Evolutionary conservation across 257 asterid genomes (phyloP).

Genomic region (Apocynum venetum): DNA sequence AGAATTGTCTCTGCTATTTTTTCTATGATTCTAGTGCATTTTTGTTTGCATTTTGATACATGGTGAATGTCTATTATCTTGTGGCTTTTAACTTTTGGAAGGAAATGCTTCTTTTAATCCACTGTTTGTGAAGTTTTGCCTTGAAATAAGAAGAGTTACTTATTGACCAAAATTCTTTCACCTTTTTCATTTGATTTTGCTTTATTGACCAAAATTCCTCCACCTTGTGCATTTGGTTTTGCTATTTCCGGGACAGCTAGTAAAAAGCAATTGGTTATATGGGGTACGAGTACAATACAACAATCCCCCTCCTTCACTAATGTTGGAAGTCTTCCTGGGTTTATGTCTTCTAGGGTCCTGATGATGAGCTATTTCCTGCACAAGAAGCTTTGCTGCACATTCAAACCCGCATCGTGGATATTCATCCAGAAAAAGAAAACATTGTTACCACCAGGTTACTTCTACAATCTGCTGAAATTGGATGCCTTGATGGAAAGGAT

Average conservation of each 20-base stretch:
- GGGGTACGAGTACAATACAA: too few species aligned
- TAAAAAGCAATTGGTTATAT: neutral
- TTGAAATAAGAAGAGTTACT: neutral
- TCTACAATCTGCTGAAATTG: conserved; percentile 71
- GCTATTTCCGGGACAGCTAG: neutral
- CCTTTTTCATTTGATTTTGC: neutral
- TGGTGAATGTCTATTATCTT: neutral
- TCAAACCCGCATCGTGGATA: conserved; percentile 79
- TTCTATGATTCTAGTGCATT: neutral
- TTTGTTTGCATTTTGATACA: neutral
- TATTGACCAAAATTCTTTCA: neutral
- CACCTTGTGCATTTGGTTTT: neutral
- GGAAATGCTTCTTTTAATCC: neutral
- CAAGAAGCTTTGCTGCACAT: conserved; percentile 98
- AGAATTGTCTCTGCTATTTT: neutral
- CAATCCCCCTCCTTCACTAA: neutral
- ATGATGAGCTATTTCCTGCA: conserved; percentile 94
- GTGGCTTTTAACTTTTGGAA: neutral
- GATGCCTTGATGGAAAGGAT: conserved; percentile 47
- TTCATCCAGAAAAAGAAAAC: conserved; percentile 74
- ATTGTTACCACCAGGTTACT: conserved; percentile 68
- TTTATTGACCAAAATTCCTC: neutral
- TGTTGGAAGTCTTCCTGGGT: conserved; percentile 24
- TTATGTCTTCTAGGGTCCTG: conserved; percentile 66
- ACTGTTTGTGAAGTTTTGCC: too few species aligned